Percentiles rank a stretch among this genome's conserved stretches.
Conservation (phyloP, 139 green algal species). For the Monoraphidium neglectum region DNA sequence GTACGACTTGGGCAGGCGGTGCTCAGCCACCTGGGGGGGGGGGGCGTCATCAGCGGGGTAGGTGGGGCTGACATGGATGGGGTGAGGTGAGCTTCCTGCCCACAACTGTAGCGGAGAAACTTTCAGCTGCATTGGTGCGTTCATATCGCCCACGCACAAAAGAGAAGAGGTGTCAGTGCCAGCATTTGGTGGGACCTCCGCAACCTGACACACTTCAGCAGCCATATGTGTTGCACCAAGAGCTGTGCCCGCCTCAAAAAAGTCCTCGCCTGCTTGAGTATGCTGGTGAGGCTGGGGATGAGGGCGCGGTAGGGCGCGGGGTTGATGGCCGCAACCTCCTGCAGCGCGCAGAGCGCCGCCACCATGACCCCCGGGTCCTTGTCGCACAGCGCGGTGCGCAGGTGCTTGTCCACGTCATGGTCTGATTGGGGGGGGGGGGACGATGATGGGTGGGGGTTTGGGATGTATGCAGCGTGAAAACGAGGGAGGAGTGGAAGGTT, state of each 20-base stretch:
- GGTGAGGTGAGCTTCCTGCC: background rate
- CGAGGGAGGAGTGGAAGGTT: no score
- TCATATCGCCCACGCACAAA: no score
- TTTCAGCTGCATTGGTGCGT: background rate
- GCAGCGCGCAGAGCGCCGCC: constrained; percentile 89
- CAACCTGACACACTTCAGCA: no score
- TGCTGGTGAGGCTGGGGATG: constrained; percentile 89
- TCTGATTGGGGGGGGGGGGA: no score
- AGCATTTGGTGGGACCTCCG: no score
- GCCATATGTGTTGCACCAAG: no score
- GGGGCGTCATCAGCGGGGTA: background rate
- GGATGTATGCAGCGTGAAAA: no score
- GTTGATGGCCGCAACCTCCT: constrained; percentile 50
- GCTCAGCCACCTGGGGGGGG: constrained; percentile 69
- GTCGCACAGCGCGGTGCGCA: constrained; percentile 73
- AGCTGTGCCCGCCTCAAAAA: no score
- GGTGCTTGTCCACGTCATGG: constrained; percentile 66
- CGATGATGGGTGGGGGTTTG: no score
- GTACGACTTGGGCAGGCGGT: constrained; percentile 88
- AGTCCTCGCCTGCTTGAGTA: constrained; percentile 93
- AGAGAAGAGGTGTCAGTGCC: no score
- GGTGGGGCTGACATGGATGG: background rate
- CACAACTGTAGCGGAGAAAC: background rate
- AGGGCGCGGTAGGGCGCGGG: constrained; percentile 67
- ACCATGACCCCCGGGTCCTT: constrained; percentile 96